A percentile compares a stretch with the other conserved stretches of the same genome.
Evolutionary conservation across 345 rosid genomes (phyloP).

Genomic region (Noccaea bulbosa): DNA sequence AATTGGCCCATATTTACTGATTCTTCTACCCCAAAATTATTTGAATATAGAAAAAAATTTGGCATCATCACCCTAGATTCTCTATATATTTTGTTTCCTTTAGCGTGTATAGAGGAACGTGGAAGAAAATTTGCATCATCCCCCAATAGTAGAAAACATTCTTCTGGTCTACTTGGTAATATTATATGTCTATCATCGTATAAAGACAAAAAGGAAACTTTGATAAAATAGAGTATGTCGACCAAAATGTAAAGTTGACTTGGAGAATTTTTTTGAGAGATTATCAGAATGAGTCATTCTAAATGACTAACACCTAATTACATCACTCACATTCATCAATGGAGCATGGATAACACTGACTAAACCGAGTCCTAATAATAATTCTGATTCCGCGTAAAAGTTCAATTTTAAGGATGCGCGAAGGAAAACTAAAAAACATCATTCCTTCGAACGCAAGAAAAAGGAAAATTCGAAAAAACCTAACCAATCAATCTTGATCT

Average conservation of each 20-base stretch:
- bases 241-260: no score
- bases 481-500: constrained; percentile 43
- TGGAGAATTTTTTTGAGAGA: no score
- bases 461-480: neutral
- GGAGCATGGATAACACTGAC: neutral
- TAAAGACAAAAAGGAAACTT: neutral
- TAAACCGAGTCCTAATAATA: constrained; percentile 1
- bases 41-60: neutral
- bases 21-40: no score
- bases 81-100: neutral
- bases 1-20: no score
- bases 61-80: neutral
- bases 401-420: constrained; percentile 1
- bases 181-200: neutral
- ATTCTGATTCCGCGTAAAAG: neutral
- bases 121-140: constrained; percentile 6
- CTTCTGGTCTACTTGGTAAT: neutral
- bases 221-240: no score
- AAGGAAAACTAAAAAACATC: constrained; percentile 24
- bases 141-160: neutral
- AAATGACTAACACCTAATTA: neutral
- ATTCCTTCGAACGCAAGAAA: constrained; percentile 35
- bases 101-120: neutral
- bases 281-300: no score
- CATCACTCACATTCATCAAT: neutral